These are phyloP conservation scores for Silene conica DNA, from an alignment of 148 eudicot species.

Conservation along the genomic window DNA sequence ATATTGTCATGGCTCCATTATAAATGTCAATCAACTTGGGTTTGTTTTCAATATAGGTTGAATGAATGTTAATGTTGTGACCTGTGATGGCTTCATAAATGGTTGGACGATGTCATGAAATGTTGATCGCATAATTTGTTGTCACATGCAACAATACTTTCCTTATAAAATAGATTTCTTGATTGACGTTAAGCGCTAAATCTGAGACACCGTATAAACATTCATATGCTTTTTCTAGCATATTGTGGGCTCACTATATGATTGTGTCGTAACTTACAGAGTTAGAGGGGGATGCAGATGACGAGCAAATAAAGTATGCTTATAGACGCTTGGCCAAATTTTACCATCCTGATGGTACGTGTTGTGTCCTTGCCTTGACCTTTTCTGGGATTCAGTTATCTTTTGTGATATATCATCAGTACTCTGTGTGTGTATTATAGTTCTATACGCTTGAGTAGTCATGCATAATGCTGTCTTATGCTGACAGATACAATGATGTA, in stretches of 20 bases:
- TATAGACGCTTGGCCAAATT: conserved; percentile 90
- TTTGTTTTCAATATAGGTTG: no score
- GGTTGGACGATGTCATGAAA: not conserved
- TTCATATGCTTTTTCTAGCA: not conserved
- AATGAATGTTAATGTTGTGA: no score
- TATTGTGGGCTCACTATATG: not conserved
- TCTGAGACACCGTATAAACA: not conserved
- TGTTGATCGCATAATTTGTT: no score
- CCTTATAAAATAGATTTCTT: not conserved
- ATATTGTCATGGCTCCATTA: no score
- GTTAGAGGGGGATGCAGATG: conserved; percentile 81
- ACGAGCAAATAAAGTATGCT: conserved; percentile 63
- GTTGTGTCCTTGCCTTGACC: conserved; percentile 36
- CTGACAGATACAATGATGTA: not conserved
- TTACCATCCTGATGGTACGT: conserved; percentile 97
- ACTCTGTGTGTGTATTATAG: not conserved
- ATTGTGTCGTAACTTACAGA: conserved; percentile 40
- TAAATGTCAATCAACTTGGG: no score
- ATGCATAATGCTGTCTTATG: not conserved
- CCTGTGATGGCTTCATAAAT: no score
- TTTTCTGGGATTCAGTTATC: not conserved
- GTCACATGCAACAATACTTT: not conserved
- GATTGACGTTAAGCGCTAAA: not conserved
- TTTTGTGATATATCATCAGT: not conserved
- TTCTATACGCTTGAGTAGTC: not conserved